Percentiles rank a stretch among this genome's conserved stretches.
Conservation (phyloP, 148 eudicot species). For the Cornus suecica region DNA sequence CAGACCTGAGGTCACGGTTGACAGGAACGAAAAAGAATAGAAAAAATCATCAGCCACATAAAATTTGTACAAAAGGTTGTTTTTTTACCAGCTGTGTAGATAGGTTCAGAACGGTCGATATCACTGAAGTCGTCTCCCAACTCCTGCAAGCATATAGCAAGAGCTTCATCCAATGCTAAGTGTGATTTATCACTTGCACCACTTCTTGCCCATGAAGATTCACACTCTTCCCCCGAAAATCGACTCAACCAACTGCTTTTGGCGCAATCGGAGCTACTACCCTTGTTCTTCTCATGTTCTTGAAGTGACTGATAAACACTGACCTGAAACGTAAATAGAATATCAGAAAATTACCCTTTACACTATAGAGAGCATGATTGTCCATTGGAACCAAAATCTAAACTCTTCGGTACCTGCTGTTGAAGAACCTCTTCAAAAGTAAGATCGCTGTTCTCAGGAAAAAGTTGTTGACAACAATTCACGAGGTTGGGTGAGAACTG, state of each 20-base stretch:
- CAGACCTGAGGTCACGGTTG: neutral
- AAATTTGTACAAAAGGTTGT: neutral
- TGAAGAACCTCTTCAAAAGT: conserved; percentile 29
- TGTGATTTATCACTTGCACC: conserved; percentile 38
- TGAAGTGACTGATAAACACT: conserved; percentile 44
- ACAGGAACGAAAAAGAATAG: neutral
- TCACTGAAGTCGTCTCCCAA: conserved; percentile 51
- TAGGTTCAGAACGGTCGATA: conserved; percentile 31
- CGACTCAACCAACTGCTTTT: conserved; percentile 38
- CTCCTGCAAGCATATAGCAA: conserved; percentile 65
- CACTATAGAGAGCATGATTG: neutral
- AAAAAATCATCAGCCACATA: neutral
- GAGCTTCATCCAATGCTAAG: conserved; percentile 72
- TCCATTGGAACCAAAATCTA: neutral
- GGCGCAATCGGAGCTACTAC: conserved; percentile 26
- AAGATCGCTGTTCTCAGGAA: neutral
- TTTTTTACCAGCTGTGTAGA: conserved; percentile 35
- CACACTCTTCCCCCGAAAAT: conserved; percentile 33
- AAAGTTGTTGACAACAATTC: neutral
- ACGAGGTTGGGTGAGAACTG: neutral
- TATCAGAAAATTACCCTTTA: neutral
- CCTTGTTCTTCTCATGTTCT: conserved; percentile 32
- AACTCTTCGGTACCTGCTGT: neutral
- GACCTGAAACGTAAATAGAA: neutral
- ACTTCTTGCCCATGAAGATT: conserved; percentile 44